Conservation (phyloP, 768 basidiomycete species). For the Rhodosporidiobolus odoratus region DNA sequence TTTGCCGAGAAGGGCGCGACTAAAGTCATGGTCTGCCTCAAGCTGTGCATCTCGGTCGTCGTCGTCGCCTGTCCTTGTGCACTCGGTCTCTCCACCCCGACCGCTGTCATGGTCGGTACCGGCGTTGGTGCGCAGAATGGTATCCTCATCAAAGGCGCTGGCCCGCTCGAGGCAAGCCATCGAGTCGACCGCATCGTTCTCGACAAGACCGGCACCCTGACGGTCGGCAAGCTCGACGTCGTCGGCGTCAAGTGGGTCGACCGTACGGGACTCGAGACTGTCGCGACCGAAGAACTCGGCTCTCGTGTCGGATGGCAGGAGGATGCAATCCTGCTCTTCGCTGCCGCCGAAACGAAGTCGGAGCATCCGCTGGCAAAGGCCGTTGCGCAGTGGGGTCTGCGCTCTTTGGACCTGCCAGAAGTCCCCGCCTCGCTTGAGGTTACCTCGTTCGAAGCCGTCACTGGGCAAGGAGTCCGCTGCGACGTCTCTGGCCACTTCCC, state of each 20-base stretch:
- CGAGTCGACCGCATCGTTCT: conserved; percentile 73
- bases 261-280: conserved; percentile 5
- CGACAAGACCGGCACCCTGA: conserved; percentile 98
- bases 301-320: conserved; percentile 22
- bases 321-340: conserved; percentile 68
- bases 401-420: conserved; percentile 52
- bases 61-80: conserved; percentile 99
- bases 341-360: conserved; percentile 80
- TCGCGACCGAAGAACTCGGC: conserved; percentile 5
- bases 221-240: conserved; percentile 85
- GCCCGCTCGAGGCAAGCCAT: conserved; percentile 85
- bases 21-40: conserved; percentile 79
- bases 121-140: conserved; percentile 95
- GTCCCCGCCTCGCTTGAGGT: conserved; percentile 57
- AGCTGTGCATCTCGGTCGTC: conserved; percentile 94
- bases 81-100: conserved; percentile 89
- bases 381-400: conserved; percentile 73
- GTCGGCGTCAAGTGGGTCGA: conserved; percentile 66
- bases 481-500: conserved; percentile 49
- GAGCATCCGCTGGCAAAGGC: conserved; percentile 97
- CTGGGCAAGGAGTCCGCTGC: conserved; percentile 83
- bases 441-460: conserved; percentile 74
- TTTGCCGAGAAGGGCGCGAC: conserved; percentile 78
- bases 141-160: conserved; percentile 94
- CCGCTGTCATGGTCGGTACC: conserved; percentile 98